A percentile compares a stretch with the other conserved stretches of the same genome.
Evolutionary conservation across 2,329 filamentous ascomycete species (phyloP).

Genomic region (Cladosporium sp.): DNA sequence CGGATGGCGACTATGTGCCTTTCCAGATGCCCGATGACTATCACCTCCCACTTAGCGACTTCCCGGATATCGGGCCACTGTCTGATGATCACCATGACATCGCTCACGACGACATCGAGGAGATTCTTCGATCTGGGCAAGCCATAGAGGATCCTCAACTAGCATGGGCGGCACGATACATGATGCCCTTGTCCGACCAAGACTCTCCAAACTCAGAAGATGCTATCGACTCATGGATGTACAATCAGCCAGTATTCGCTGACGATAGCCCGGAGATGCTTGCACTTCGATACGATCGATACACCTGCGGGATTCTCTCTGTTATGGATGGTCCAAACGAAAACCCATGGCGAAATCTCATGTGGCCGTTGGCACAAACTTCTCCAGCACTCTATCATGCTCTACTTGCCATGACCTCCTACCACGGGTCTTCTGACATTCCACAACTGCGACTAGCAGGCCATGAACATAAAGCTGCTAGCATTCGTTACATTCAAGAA

Average conservation of each 20-base stretch:
- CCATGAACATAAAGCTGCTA: conserved; percentile 65
- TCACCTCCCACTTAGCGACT: conserved; percentile 9
- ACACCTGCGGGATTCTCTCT: conserved; percentile 67
- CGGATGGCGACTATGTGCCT: conserved; percentile 7
- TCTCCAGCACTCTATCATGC: conserved; percentile 65
- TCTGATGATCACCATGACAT: neutral
- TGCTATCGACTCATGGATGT: conserved; percentile 15
- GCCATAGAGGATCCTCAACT: conserved; percentile 7
- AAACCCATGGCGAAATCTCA: conserved; percentile 66
- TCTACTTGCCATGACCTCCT: conserved; percentile 64
- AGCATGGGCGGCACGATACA: conserved; percentile 12
- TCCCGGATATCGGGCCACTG: conserved; percentile 1
- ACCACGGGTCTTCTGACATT: conserved; percentile 59
- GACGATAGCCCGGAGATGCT: conserved; percentile 54
- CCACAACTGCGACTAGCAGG: conserved; percentile 57
- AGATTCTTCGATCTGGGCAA: conserved; percentile 3
- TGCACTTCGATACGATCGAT: conserved; percentile 58
- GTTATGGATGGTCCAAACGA: conserved; percentile 65
- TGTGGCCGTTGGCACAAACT: conserved; percentile 64
- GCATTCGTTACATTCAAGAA: conserved; percentile 55
- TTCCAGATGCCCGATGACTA: conserved; percentile 13
- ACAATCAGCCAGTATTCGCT: conserved; percentile 27
- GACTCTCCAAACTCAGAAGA: conserved; percentile 2
- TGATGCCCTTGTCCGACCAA: neutral
- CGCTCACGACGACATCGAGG: neutral